Evolutionary conservation across 108 stramenopile genomes (phyloP).

Genomic region (Epithemia pelagica): DNA sequence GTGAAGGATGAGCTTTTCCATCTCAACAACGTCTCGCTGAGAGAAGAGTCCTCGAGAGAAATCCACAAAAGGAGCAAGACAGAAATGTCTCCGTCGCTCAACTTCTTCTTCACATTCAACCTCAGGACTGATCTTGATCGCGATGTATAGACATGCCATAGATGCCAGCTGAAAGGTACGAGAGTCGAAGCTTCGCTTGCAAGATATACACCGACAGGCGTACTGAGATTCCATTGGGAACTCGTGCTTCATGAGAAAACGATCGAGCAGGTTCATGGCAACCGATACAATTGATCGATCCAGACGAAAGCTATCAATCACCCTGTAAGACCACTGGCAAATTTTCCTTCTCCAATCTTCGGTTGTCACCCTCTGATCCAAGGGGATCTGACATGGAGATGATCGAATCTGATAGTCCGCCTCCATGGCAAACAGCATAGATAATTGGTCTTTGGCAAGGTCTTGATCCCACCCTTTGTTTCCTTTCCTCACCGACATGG

Average conservation of each 20-base stretch:
- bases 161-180: conserved; percentile 68
- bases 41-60: conserved; percentile 72
- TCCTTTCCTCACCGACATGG: neutral
- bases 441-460: conserved; percentile 24
- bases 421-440: conserved; percentile 16
- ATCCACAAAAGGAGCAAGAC: conserved; percentile 51
- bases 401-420: conserved; percentile 15
- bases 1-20: conserved; percentile 57
- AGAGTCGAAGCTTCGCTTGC: conserved; percentile 39
- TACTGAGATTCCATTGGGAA: neutral
- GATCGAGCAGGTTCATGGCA: conserved; percentile 71
- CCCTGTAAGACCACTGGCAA: conserved; percentile 79
- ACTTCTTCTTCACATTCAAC: conserved; percentile 28
- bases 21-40: conserved; percentile 38
- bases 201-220: conserved; percentile 27
- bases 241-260: conserved; percentile 22
- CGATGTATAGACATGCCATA: conserved; percentile 68
- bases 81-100: conserved; percentile 19
- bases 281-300: conserved; percentile 70
- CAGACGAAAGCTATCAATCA: conserved; percentile 72
- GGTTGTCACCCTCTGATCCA: conserved; percentile 3
- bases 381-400: conserved; percentile 9
- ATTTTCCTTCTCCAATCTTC: conserved; percentile 67
- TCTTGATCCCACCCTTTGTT: conserved; percentile 4
- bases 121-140: conserved; percentile 64